Evolutionary conservation across 352 stramenopile genomes (phyloP).

Genomic region (Globisporangium lucens): DNA sequence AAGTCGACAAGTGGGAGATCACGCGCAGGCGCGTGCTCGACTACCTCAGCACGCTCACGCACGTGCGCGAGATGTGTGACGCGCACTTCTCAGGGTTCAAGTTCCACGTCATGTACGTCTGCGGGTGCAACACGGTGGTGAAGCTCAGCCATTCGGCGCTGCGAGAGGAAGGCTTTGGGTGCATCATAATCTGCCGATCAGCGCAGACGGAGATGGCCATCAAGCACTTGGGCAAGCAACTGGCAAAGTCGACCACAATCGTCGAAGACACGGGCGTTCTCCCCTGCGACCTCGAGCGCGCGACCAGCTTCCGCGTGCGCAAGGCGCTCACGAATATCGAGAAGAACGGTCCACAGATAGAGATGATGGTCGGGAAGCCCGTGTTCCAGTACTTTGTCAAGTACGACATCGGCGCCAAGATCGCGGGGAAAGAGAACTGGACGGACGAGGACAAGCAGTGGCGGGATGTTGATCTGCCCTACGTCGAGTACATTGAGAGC

Average conservation of each 20-base stretch:
- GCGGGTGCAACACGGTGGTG: slow-evolving; percentile 73
- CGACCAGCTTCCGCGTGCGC: slow-evolving; percentile 62
- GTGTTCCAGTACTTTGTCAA: slow-evolving; percentile 61
- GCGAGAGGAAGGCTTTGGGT: slow-evolving; percentile 63
- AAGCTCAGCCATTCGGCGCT: slow-evolving; percentile 74
- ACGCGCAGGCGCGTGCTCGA: slow-evolving; percentile 67
- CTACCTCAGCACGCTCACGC: slow-evolving; percentile 71
- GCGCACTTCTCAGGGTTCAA: slow-evolving; percentile 54
- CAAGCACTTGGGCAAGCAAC: slow-evolving; percentile 66
- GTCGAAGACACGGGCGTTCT: slow-evolving; percentile 72
- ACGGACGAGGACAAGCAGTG: slow-evolving; percentile 65
- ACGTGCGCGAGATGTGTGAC: slow-evolving; percentile 75
- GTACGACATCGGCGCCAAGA: slow-evolving; percentile 55
- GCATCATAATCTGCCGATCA: slow-evolving; percentile 61
- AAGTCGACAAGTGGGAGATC: slow-evolving; percentile 86
- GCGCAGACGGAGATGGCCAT: slow-evolving; percentile 67
- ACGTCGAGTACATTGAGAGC: slow-evolving; percentile 72
- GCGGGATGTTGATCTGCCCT: slow-evolving; percentile 55
- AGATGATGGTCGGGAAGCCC: slow-evolving; percentile 72
- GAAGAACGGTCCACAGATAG: slow-evolving; percentile 33
- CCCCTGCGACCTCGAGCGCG: slow-evolving; percentile 59
- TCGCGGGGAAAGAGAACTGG: slow-evolving; percentile 54
- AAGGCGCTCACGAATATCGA: slow-evolving; percentile 37
- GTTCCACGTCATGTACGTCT: slow-evolving; percentile 78
- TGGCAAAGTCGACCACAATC: slow-evolving; percentile 57